Conservation (phyloP, 1,139 yeast genomes). For the Debaryomyces psychrophilus region DNA sequence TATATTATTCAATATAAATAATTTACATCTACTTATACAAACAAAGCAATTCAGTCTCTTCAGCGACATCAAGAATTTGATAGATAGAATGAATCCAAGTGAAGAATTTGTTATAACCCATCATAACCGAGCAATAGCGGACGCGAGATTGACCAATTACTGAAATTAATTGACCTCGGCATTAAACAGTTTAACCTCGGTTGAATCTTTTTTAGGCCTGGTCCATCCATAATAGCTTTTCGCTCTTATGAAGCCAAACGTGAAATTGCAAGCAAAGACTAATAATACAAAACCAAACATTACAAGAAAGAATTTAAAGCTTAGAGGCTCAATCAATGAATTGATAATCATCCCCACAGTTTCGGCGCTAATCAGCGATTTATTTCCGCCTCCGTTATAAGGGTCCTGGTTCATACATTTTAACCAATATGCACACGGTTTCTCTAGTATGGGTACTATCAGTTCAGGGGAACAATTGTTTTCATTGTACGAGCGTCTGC, state of each 20-base stretch:
- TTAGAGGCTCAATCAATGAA: conserved; percentile 65
- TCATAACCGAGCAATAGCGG: background rate
- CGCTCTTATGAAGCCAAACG: conserved; percentile 51
- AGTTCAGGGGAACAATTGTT: conserved; percentile 61
- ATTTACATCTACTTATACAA: too few relatives aligned
- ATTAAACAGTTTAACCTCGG: background rate
- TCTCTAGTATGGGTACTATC: conserved; percentile 62
- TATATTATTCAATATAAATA: background rate
- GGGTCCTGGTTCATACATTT: conserved; percentile 65
- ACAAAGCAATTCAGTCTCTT: too few relatives aligned
- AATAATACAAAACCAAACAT: conserved; percentile 31
- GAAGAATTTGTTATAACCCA: too few relatives aligned
- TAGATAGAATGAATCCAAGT: too few relatives aligned
- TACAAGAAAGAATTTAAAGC: conserved; percentile 55
- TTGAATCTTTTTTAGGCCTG: background rate
- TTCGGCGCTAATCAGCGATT: conserved; percentile 60
- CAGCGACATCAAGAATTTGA: too few relatives aligned
- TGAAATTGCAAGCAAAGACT: conserved; percentile 43
- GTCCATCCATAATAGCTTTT: conserved; percentile 43
- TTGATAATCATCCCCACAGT: conserved; percentile 66
- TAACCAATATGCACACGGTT: conserved; percentile 61
- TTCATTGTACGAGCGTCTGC: conserved; percentile 52
- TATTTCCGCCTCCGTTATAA: conserved; percentile 38
- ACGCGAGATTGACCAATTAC: background rate
- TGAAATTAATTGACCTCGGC: background rate